Evolutionary conservation across 2,329 filamentous ascomycete genomes (phyloP), one percentile per base, ranked within the genome.

Genomic region (Aureobasidium sp.): DNA sequence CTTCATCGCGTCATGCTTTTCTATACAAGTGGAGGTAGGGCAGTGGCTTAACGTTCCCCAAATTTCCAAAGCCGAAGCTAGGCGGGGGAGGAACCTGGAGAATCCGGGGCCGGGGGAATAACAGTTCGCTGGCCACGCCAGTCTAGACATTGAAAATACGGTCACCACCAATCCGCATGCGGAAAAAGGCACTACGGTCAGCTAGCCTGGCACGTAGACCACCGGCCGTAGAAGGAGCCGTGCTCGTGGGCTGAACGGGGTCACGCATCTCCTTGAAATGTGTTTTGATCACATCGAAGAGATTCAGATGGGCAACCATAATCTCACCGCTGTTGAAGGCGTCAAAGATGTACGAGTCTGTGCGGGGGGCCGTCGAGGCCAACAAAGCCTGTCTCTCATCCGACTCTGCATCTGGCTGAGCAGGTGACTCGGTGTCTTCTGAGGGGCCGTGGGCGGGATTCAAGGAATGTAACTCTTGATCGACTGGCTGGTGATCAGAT

Each of bases 271-370:
- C 68, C 62, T 68, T 66, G 63, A 77, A 72, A 61, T 79, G 75
- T 41, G 78, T 73, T 8, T 73, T 69, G 36, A 78, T 65, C 0
- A 76, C 76, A 62, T 75, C 71, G 55, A 72, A 64, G 30, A 79
- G 61, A 54, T 75, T 70, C 53, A 80, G 71, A 62, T 79, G 75
- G 3, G 74, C 76, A 62, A 80, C 69, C 13, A 79, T 70, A 61
- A 76, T 76, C 64, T 79, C 76, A 13, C 78, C 78, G 8, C 76
- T 78, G 62, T 74, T 74, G 65, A 80, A 77, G 36, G 75, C 67
- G 62, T 80, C 77, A 59, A 79, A 73, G 36, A 74, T 72, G 54
- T 71, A 66, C 3, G 68, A 67, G 60, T 74, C 71, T 29, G 69
- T 67, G 29, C 64, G 66, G 8, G 67, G 67, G 15, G 63, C 63